These are phyloP conservation scores for Peronospora destructor DNA, from an alignment of 352 stramenopile genomes.

Conservation along the genomic window DNA sequence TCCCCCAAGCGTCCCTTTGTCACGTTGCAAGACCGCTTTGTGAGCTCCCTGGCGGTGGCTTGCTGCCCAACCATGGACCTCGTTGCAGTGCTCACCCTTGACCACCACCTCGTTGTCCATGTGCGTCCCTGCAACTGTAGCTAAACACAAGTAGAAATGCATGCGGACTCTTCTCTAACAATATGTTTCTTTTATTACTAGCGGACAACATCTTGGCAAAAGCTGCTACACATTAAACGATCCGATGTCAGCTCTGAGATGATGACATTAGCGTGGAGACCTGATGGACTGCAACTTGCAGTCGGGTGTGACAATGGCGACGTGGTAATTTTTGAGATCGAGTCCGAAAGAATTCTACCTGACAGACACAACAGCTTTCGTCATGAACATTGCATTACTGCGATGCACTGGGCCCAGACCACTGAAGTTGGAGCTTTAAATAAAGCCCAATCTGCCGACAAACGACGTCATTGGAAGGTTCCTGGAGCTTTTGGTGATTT, in stretches of 20 bases:
- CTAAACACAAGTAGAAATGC: background rate
- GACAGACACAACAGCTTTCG: constrained; percentile 30
- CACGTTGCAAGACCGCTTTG: constrained; percentile 67
- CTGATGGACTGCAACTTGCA: constrained; percentile 53
- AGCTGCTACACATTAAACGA: constrained; percentile 59
- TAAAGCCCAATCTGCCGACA: constrained; percentile 1
- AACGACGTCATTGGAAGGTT: constrained; percentile 6
- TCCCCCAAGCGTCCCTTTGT: constrained; percentile 39
- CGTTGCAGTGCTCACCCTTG: constrained; percentile 56
- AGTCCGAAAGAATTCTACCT: constrained; percentile 31
- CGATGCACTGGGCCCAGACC: constrained; percentile 46
- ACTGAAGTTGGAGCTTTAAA: background rate
- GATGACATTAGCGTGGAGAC: constrained; percentile 50
- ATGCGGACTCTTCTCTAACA: background rate
- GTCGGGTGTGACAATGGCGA: constrained; percentile 65
- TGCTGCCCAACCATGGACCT: constrained; percentile 80
- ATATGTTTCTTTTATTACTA: constrained; percentile 14
- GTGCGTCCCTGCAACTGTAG: constrained; percentile 27
- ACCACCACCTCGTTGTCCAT: constrained; percentile 65
- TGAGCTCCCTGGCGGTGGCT: constrained; percentile 36
- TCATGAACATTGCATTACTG: constrained; percentile 39
- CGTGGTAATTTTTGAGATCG: constrained; percentile 64
- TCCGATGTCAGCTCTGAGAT: constrained; percentile 54
- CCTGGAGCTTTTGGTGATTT: background rate
- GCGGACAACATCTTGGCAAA: constrained; percentile 74